Base-by-base conservation (phyloP, 2,329 filamentous ascomycete species). In the Paecilomyces niveus region DNA sequence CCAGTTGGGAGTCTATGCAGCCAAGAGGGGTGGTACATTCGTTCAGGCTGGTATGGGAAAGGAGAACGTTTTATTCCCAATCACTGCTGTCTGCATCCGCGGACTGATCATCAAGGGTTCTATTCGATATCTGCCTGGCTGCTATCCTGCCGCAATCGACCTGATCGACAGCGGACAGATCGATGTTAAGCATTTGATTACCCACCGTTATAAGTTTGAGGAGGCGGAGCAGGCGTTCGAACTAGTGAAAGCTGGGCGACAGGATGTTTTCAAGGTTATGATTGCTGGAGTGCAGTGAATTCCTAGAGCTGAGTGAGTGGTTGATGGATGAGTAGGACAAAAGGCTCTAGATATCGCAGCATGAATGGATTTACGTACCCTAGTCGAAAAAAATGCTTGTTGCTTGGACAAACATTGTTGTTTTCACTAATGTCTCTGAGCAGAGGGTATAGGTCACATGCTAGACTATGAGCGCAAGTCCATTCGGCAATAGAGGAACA, bases 1-100 rank as follows among this genome's bases (percentile, higher is more conserved):
- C 45, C 76, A 81, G 57, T 70, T 74, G 2, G 80, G 79, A 0
- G 70, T 83, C 4, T 74, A 77, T 56, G 70, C 74, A 1, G 63
- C 72, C 1, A 77, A 72, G 62, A 76, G 75, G 58, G 80, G 81
- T 0, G 81, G 79, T 0, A 81, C 73, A 0, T 81, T 73, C 66
- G 77, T 83, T 1, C 80, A 83, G 61, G 80, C 76, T 1, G 81
- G 81, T 0, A 80, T 83, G 77, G 80, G 79, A 1, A 74, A 72
- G 26, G 76, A 79, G 71, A 80, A 79, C 54, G 75, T 83, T 11
- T 65, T 75, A 0, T 83, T 83, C 57, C 81, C 81, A n/a, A n/a
- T n/a, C n/a, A n/a, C n/a, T n/a, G n/a, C n/a, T n/a, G n/a, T 0
- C 83, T 83, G 79, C 59, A 80, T 79, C 58, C 72, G 77, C 4